Conservation (phyloP, 345 rosid species). For the Boechera retrofracta region DNA sequence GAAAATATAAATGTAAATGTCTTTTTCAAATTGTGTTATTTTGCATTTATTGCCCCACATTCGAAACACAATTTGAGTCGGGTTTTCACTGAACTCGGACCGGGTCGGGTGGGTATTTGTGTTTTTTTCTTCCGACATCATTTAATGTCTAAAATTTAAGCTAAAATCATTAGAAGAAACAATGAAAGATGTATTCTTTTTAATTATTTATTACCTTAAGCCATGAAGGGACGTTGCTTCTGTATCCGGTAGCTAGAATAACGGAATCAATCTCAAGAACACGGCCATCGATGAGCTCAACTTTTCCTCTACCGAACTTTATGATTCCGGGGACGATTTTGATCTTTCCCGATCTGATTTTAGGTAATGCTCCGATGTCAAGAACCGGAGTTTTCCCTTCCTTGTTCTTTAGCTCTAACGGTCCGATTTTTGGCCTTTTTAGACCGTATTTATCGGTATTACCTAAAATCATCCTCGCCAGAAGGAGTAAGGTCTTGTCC, state of each 20-base stretch:
- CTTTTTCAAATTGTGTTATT: background rate
- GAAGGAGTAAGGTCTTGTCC: constrained; percentile 63
- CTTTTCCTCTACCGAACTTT: constrained; percentile 56
- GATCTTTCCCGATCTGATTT: constrained; percentile 73
- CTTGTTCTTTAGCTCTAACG: constrained; percentile 64
- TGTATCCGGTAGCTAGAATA: constrained; percentile 85
- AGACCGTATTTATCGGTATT: constrained; percentile 67
- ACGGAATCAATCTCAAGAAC: constrained; percentile 68
- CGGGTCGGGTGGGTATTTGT: constrained; percentile 41
- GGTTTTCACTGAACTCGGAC: constrained; percentile 41
- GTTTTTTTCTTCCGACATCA: constrained; percentile 39
- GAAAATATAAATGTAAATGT: background rate
- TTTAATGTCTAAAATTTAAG: constrained; percentile 14
- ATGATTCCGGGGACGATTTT: constrained; percentile 75
- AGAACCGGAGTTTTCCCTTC: constrained; percentile 84
- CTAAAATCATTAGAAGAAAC: background rate
- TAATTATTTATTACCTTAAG: constrained; percentile 57
- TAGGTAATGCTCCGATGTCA: constrained; percentile 73
- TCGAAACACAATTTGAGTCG: constrained; percentile 24
- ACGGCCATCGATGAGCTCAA: constrained; percentile 70
- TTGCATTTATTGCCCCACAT: constrained; percentile 32
- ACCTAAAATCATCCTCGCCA: constrained; percentile 66
- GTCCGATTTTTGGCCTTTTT: constrained; percentile 67
- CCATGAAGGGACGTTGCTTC: constrained; percentile 97
- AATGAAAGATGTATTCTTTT: constrained; percentile 5